Percentiles rank a stretch among this genome's conserved stretches.
These are phyloP conservation scores for Mortierella hygrophila DNA, from an alignment of 192 early-diverging fungal genomes.

Conservation along the genomic window DNA sequence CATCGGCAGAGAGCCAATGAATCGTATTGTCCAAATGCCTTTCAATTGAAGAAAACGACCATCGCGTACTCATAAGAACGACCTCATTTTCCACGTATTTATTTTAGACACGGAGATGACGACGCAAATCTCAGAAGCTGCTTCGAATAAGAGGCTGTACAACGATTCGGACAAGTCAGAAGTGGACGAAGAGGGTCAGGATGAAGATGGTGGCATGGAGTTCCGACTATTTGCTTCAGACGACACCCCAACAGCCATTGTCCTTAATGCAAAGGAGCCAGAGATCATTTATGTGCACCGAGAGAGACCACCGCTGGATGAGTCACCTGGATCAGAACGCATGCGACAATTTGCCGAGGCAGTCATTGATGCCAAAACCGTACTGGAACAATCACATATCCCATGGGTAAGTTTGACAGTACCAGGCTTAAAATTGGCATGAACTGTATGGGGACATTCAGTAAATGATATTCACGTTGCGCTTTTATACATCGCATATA, in stretches of 20 bases:
- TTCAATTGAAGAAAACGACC: not conserved
- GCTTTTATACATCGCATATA: not conserved
- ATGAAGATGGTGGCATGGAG: constrained; percentile 30
- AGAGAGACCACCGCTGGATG: constrained; percentile 27
- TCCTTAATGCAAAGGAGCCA: constrained; percentile 10
- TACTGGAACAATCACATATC: constrained; percentile 19
- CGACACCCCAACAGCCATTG: constrained; percentile 35
- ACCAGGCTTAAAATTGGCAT: too few relatives aligned
- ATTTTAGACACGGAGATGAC: constrained; percentile 5
- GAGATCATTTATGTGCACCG: constrained; percentile 17
- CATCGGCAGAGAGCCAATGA: not conserved
- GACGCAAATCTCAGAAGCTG: not conserved
- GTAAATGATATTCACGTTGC: not conserved
- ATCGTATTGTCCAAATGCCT: too few relatives aligned
- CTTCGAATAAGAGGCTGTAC: not conserved
- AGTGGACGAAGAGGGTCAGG: not conserved
- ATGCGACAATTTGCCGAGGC: constrained; percentile 35
- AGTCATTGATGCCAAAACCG: constrained; percentile 24
- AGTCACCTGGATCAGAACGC: constrained; percentile 33
- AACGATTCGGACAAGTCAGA: not conserved
- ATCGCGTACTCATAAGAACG: not conserved
- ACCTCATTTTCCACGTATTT: not conserved
- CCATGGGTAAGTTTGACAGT: constrained; percentile 33
- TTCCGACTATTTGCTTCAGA: constrained; percentile 46
- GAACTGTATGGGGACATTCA: too few relatives aligned